Conservation (phyloP, 2,329 filamentous ascomycete genomes). For the Trichoderma cornu-damae region DNA sequence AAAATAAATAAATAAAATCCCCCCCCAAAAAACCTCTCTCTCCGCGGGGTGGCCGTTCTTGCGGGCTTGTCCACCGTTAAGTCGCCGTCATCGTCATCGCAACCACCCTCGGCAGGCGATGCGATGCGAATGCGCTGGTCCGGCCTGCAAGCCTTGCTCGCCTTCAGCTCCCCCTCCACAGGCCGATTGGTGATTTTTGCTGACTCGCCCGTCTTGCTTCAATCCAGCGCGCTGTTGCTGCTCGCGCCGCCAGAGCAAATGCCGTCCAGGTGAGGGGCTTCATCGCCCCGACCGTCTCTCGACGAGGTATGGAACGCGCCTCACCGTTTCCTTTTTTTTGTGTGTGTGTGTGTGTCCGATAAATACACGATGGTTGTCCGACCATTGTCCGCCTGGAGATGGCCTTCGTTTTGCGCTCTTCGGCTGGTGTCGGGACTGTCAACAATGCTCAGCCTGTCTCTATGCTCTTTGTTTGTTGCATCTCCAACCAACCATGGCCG, state of each 20-base stretch:
- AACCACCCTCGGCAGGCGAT: slow-evolving; percentile 35
- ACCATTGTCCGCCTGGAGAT: neutral
- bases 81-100: slow-evolving; percentile 3
- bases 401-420: no score
- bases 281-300: slow-evolving; percentile 56
- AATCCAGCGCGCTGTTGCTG: slow-evolving; percentile 37
- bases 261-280: slow-evolving; percentile 50
- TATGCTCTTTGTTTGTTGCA: neutral
- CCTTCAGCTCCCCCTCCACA: neutral
- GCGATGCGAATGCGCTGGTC: slow-evolving; percentile 50
- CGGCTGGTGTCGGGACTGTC: neutral
- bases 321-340: neutral
- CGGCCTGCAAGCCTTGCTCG: neutral
- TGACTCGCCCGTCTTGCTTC: neutral
- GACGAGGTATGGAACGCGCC: slow-evolving; percentile 50
- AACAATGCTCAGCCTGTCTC: neutral
- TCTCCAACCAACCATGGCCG: slow-evolving; percentile 3
- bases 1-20: no score
- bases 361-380: neutral
- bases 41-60: no score
- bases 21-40: neutral
- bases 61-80: neutral
- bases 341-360: no score
- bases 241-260: slow-evolving; percentile 39
- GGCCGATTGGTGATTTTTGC: neutral